phyloP scores from a whole-genome alignment of 768 basidiomycete species.

The Naematelia encephala region DNA sequence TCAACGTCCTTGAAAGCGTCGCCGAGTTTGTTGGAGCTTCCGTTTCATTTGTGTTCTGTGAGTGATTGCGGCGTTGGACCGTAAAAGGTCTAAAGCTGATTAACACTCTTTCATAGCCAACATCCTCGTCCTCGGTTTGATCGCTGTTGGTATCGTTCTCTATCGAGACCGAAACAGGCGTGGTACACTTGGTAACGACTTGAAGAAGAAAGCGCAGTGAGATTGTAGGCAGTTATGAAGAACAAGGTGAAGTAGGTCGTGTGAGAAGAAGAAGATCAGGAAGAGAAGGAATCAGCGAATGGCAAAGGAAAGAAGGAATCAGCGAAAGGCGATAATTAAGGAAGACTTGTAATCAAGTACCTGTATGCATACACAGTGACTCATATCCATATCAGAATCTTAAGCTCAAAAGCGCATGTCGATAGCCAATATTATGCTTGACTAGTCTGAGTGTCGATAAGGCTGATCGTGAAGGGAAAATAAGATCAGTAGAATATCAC shows the following conservation, averaged over 20 bases:
- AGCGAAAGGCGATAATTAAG: background rate
- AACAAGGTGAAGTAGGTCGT: background rate
- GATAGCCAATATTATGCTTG: no score
- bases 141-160: constrained; percentile 26
- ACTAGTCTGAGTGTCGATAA: no score
- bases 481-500: background rate
- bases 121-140: constrained; percentile 32
- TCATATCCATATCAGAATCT: no score
- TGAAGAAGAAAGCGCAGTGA: constrained; percentile 10
- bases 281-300: background rate
- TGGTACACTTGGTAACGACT: constrained; percentile 7
- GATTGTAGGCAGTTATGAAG: background rate
- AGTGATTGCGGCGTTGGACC: background rate
- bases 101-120: constrained; percentile 23
- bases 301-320: background rate
- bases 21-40: constrained; percentile 35
- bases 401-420: no score
- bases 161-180: constrained; percentile 34
- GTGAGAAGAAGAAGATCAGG: background rate
- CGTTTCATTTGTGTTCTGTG: constrained; percentile 34
- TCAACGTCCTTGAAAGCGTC: constrained; percentile 24
- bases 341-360: background rate
- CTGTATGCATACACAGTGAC: background rate
- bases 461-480: background rate
- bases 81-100: background rate